phyloP scores from a whole-genome alignment of 1,139 yeast genomes.

The Kodamaea plutei region DNA sequence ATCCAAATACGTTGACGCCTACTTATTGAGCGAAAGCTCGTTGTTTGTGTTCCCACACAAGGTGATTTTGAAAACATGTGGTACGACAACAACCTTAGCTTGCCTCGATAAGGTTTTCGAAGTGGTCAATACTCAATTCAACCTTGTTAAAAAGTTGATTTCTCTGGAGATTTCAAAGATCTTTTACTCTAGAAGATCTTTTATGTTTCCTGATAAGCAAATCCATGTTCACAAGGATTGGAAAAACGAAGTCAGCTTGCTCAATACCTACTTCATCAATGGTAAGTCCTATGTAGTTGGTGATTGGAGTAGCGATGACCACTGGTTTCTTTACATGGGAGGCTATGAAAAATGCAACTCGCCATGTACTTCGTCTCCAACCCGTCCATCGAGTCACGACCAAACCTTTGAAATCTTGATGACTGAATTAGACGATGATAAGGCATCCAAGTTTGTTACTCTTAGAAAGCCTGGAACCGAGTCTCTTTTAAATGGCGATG shows the following conservation, averaged over 20 bases:
- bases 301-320: slow-evolving; percentile 65
- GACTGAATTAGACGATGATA: slow-evolving; percentile 70
- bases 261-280: slow-evolving; percentile 57
- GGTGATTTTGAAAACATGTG: slow-evolving; percentile 87
- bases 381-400: slow-evolving; percentile 34
- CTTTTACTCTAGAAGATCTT: slow-evolving; percentile 86
- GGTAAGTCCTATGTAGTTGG: slow-evolving; percentile 82
- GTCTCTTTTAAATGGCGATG: slow-evolving; percentile 28
- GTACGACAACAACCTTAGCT: slow-evolving; percentile 86
- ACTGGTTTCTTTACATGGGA: slow-evolving; percentile 86
- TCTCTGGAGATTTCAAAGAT: slow-evolving; percentile 53
- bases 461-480: slow-evolving; percentile 51
- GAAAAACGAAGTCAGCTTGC: slow-evolving; percentile 70
- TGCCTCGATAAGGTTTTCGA: slow-evolving; percentile 67
- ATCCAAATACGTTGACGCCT: slow-evolving; percentile 69
- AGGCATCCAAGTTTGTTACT: slow-evolving; percentile 60
- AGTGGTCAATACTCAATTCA: slow-evolving; percentile 31
- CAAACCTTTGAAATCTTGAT: slow-evolving; percentile 87
- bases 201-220: slow-evolving; percentile 90
- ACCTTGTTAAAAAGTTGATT: slow-evolving; percentile 25
- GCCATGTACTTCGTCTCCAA: slow-evolving; percentile 1
- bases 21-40: slow-evolving; percentile 83
- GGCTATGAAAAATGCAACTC: slow-evolving; percentile 20
- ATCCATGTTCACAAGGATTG: slow-evolving; percentile 78
- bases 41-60: slow-evolving; percentile 86